Conservation (phyloP, 2,329 filamentous ascomycete genomes). For the Aquanectria penicillioides region DNA sequence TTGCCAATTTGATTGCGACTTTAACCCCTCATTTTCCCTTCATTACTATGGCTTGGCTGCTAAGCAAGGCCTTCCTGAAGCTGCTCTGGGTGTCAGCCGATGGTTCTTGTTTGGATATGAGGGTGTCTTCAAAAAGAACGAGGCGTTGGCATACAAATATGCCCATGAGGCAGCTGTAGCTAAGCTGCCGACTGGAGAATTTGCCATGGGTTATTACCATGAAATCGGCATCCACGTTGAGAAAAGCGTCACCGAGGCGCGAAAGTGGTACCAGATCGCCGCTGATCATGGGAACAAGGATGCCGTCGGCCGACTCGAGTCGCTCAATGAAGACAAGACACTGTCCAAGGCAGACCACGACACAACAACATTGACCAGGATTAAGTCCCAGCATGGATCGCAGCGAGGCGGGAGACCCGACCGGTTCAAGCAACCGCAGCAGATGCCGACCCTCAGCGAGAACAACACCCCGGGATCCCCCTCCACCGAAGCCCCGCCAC, state of each 20-base stretch:
- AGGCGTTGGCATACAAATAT: slow-evolving; percentile 91
- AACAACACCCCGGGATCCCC: slow-evolving; percentile 44
- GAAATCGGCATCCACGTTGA: slow-evolving; percentile 94
- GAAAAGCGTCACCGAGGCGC: slow-evolving; percentile 84
- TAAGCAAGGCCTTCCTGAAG: slow-evolving; percentile 90
- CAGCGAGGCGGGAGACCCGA: slow-evolving; percentile 70
- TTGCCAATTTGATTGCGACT: slow-evolving; percentile 92
- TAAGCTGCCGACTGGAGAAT: slow-evolving; percentile 90
- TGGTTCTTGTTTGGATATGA: slow-evolving; percentile 99
- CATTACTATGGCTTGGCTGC: slow-evolving; percentile 97
- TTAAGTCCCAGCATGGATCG: slow-evolving; percentile 83
- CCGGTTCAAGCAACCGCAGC: slow-evolving; percentile 62
- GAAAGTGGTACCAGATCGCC: slow-evolving; percentile 90
- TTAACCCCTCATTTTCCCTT: slow-evolving; percentile 89
- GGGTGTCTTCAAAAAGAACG: slow-evolving; percentile 92
- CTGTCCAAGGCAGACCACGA: slow-evolving; percentile 93
- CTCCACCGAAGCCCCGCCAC: slow-evolving; percentile 31
- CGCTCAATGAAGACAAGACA: slow-evolving; percentile 82
- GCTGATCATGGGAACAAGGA: slow-evolving; percentile 93
- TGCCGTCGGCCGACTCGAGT: slow-evolving; percentile 82
- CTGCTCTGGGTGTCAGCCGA: slow-evolving; percentile 95
- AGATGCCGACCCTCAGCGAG: slow-evolving; percentile 63
- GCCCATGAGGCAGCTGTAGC: slow-evolving; percentile 85
- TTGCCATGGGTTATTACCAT: slow-evolving; percentile 96
- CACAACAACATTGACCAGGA: slow-evolving; percentile 85